Conservation (phyloP, 352 stramenopile genomes). For the Pythium folliculosum region DNA sequence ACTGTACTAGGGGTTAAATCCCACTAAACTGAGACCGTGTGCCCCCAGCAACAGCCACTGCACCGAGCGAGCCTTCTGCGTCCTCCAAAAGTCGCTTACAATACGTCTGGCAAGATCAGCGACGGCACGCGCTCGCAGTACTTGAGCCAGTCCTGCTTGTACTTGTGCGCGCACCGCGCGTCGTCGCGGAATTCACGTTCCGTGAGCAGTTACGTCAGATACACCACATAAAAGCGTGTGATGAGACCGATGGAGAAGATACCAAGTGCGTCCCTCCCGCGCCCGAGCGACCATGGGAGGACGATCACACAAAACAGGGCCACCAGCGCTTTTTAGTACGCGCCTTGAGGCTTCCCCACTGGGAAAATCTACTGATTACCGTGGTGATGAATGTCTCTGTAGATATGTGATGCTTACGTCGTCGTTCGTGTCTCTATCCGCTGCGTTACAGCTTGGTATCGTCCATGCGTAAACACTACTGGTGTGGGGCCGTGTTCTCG, state of each 20-base stretch:
- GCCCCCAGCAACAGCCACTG: too few species aligned
- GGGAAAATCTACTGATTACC: too few species aligned
- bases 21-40: neutral
- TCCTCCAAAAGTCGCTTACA: slow-evolving; percentile 36
- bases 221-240: slow-evolving; percentile 90
- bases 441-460: neutral
- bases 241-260: too few species aligned
- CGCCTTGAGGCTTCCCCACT: too few species aligned
- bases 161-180: slow-evolving; percentile 94
- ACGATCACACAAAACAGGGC: too few species aligned
- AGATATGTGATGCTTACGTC: neutral
- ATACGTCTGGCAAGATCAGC: slow-evolving; percentile 84
- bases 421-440: neutral
- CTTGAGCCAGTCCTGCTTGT: slow-evolving; percentile 95
- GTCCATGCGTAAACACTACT: neutral
- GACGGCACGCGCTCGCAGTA: slow-evolving; percentile 89
- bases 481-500: neutral
- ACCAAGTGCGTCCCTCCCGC: too few species aligned
- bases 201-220: slow-evolving; percentile 92
- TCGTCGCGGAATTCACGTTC: slow-evolving; percentile 96
- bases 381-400: too few species aligned
- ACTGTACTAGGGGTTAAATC: neutral
- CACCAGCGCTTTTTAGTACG: too few species aligned
- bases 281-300: too few species aligned
- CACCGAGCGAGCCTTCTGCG: neutral